These are phyloP conservation scores for Amanita phalloides DNA, from an alignment of 768 basidiomycete species.

Conservation along the genomic window DNA sequence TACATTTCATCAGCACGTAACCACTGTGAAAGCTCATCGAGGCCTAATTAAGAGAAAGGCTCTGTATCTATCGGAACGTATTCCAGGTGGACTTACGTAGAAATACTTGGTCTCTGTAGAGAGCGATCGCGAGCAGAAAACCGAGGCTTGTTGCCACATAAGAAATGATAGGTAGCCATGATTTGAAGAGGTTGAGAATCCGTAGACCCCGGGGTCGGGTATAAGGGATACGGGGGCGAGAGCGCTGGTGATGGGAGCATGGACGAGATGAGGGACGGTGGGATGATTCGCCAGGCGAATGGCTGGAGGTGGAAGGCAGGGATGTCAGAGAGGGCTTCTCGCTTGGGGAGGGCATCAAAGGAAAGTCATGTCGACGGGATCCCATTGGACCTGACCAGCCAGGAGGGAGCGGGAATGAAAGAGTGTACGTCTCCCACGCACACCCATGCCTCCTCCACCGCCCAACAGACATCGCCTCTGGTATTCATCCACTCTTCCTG, in stretches of 20 bases:
- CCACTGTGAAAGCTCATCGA: constrained; percentile 76
- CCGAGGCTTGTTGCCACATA: constrained; percentile 71
- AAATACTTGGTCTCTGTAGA: constrained; percentile 79
- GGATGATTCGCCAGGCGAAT: constrained; percentile 1
- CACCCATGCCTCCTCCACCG: not conserved
- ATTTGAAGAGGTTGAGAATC: constrained; percentile 48
- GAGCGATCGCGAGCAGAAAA: constrained; percentile 72
- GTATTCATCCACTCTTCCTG: constrained; percentile 62
- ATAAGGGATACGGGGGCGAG: constrained; percentile 2
- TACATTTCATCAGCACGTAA: constrained; percentile 59
- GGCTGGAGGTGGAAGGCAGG: not conserved
- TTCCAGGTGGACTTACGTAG: constrained; percentile 40
- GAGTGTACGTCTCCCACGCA: constrained; percentile 5
- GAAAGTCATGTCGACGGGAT: constrained; percentile 1
- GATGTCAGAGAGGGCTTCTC: not conserved
- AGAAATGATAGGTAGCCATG: constrained; percentile 69
- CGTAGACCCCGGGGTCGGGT: constrained; percentile 38
- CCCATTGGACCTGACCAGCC: constrained; percentile 25
- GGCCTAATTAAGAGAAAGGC: constrained; percentile 24
- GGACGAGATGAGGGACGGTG: constrained; percentile 15
- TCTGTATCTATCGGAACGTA: not conserved
- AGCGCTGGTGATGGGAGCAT: not conserved
- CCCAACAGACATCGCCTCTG: constrained; percentile 38
- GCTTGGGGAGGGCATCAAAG: not conserved
- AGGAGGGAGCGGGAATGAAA: constrained; percentile 12